phyloP scores from a whole-genome alignment of 2,329 filamentous ascomycete species.

The Hypocreales sp. region DNA sequence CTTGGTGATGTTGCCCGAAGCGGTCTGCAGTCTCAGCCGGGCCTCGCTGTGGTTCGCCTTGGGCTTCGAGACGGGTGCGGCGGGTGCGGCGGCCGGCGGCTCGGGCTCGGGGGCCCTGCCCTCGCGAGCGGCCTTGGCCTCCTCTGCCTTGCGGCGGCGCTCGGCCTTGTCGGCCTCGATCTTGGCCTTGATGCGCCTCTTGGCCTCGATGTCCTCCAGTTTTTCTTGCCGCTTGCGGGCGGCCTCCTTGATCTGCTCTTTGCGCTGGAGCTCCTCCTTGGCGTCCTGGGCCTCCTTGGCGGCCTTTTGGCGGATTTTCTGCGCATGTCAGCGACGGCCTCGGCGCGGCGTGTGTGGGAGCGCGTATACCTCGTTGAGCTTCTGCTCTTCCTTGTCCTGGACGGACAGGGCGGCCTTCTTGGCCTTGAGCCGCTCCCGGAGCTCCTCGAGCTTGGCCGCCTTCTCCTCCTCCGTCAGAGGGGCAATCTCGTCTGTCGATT shows the following conservation, averaged over 20 bases:
- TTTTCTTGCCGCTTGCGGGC: conserved; percentile 80
- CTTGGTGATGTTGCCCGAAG: conserved; percentile 63
- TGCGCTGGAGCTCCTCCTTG: conserved; percentile 77
- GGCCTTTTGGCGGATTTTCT: conserved; percentile 67
- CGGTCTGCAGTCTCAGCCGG: conserved; percentile 66
- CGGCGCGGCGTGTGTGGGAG: neutral
- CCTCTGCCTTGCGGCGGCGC: conserved; percentile 68
- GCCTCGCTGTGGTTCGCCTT: conserved; percentile 65
- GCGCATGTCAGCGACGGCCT: neutral
- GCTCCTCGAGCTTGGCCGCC: conserved; percentile 59
- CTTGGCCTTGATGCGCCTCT: conserved; percentile 79
- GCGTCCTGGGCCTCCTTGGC: conserved; percentile 78
- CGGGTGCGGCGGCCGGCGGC: conserved; percentile 19
- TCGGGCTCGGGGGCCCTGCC: conserved; percentile 39
- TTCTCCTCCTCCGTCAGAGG: conserved; percentile 89
- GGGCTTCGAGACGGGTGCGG: conserved; percentile 36
- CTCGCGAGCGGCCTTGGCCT: conserved; percentile 72
- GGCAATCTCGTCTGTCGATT: conserved; percentile 84
- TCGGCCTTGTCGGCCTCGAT: conserved; percentile 92
- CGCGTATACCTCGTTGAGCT: conserved; percentile 62
- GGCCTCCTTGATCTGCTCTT: conserved; percentile 86
- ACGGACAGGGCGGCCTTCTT: conserved; percentile 56
- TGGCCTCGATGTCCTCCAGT: conserved; percentile 67
- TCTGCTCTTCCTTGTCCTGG: conserved; percentile 66
- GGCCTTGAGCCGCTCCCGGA: conserved; percentile 53